Conservation (phyloP, 352 stramenopile species). For the Phytophthora vignae region DNA sequence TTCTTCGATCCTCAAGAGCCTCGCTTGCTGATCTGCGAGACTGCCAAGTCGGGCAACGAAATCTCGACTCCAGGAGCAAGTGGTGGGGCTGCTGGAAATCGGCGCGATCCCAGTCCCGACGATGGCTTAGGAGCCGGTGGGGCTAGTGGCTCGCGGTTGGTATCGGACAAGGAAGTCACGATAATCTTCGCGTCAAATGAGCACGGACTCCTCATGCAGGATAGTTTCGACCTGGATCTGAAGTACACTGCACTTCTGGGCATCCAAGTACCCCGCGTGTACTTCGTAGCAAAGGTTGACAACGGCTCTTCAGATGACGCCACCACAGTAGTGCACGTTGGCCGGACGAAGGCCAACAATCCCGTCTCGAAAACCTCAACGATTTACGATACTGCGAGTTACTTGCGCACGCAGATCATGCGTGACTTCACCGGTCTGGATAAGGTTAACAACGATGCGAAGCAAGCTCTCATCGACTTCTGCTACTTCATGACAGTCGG, state of each 20-base stretch:
- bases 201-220: constrained; percentile 92
- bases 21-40: constrained; percentile 89
- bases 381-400: constrained; percentile 52
- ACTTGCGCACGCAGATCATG: constrained; percentile 89
- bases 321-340: constrained; percentile 48
- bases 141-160: constrained; percentile 24
- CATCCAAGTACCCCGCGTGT: constrained; percentile 85
- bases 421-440: constrained; percentile 94
- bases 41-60: constrained; percentile 57
- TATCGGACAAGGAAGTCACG: constrained; percentile 87
- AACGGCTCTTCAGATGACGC: constrained; percentile 47
- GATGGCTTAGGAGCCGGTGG: constrained; percentile 17
- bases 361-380: constrained; percentile 24
- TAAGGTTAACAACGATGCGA: constrained; percentile 88
- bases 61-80: constrained; percentile 10
- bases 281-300: constrained; percentile 69
- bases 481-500: constrained; percentile 95
- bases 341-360: constrained; percentile 41
- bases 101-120: constrained; percentile 31
- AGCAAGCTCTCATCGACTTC: constrained; percentile 94
- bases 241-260: constrained; percentile 87
- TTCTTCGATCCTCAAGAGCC: constrained; percentile 93
- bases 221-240: constrained; percentile 87
- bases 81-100: constrained; percentile 7
- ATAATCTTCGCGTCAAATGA: constrained; percentile 94